These are phyloP conservation scores for Neurospora sp. DNA, from an alignment of 495 filamentous ascomycete genomes.

Conservation along the genomic window DNA sequence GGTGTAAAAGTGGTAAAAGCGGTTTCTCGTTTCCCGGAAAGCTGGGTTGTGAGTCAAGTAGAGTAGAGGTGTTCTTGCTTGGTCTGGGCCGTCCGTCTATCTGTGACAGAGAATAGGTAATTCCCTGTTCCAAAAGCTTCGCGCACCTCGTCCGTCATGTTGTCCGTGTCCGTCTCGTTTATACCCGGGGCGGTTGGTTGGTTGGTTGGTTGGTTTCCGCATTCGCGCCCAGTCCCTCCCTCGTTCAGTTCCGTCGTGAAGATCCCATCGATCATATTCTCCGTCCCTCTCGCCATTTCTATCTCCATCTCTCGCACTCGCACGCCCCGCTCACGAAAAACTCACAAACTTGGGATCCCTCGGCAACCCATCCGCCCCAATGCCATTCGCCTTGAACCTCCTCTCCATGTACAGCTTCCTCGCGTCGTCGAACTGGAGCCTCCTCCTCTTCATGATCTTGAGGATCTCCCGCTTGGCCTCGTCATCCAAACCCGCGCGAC, in stretches of 20 bases:
- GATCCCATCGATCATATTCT: background rate
- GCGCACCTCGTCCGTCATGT: background rate
- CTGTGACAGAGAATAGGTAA: background rate
- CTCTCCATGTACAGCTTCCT: slow-evolving; percentile 74
- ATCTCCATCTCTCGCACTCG: background rate
- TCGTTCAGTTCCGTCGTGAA: background rate
- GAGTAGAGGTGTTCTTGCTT: background rate
- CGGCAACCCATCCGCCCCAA: slow-evolving; percentile 78
- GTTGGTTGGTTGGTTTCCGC: background rate
- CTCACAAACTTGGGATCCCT: slow-evolving; percentile 92
- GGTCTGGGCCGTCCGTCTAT: background rate
- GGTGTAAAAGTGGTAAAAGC: background rate
- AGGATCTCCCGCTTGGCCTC: slow-evolving; percentile 68
- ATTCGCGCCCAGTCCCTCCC: background rate
- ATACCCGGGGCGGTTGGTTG: background rate
- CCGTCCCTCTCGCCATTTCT: background rate
- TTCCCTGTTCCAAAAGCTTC: background rate
- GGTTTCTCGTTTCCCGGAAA: background rate
- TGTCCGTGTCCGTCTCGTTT: background rate
- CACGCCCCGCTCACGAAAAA: slow-evolving; percentile 51
- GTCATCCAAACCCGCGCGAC: slow-evolving; percentile 69
- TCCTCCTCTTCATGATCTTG: slow-evolving; percentile 71
- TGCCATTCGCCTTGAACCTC: slow-evolving; percentile 73
- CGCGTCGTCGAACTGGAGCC: slow-evolving; percentile 84
- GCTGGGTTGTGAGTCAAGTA: background rate